These are phyloP conservation scores for Torrubiellomyces zombiae DNA, from an alignment of 2,329 filamentous ascomycete species.

Conservation along the genomic window DNA sequence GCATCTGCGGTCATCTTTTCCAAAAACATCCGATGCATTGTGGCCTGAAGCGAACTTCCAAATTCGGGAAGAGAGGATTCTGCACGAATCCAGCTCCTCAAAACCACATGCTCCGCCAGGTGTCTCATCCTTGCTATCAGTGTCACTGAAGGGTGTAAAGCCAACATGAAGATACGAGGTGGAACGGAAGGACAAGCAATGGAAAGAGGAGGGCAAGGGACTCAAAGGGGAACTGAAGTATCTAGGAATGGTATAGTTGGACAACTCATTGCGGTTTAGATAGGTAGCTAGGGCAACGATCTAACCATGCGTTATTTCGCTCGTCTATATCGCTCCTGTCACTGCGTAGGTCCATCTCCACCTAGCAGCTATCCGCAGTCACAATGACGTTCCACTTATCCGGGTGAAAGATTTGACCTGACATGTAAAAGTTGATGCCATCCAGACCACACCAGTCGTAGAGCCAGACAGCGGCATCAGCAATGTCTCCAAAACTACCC, in stretches of 20 bases:
- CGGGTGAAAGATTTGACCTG: conserved; percentile 2
- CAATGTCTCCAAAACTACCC: background rate
- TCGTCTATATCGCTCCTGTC: too few relatives aligned
- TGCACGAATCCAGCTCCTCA: conserved; percentile 1
- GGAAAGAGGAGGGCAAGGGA: too few relatives aligned
- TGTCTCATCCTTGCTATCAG: background rate
- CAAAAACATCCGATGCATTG: background rate
- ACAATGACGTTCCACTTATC: conserved; percentile 3
- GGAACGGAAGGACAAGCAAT: too few relatives aligned
- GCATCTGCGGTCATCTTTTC: conserved; percentile 1
- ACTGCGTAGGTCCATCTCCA: too few relatives aligned
- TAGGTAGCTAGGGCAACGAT: too few relatives aligned
- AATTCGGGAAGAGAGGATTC: background rate
- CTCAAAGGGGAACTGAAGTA: too few relatives aligned
- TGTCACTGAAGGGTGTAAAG: conserved; percentile 1
- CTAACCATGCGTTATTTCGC: too few relatives aligned
- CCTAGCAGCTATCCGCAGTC: conserved; percentile 1
- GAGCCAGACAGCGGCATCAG: conserved; percentile 1
- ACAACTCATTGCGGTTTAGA: too few relatives aligned
- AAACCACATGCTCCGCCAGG: background rate
- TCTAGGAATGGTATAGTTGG: too few relatives aligned
- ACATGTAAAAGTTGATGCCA: background rate
- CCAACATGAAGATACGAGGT: too few relatives aligned
- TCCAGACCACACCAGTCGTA: conserved; percentile 1
- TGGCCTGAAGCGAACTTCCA: background rate